Conservation (phyloP, 2,329 filamentous ascomycete genomes). For the Ceratocystis colombiana region DNA sequence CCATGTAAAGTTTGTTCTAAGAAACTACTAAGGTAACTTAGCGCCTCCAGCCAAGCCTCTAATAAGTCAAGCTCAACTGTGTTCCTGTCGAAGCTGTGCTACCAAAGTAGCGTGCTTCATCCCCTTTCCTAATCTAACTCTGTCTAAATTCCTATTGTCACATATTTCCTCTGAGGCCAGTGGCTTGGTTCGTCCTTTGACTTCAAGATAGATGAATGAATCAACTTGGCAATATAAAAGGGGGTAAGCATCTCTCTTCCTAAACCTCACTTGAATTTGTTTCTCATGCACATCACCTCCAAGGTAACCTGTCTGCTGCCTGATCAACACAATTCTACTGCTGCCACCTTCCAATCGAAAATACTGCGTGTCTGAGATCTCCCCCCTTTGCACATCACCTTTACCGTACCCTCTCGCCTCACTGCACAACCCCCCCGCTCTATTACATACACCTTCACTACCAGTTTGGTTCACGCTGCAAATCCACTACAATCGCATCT, state of each 20-base stretch:
- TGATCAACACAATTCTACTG: neutral
- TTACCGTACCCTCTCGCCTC: neutral
- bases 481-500: neutral
- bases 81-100: slow-evolving; percentile 1
- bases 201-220: neutral
- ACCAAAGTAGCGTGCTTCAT: neutral
- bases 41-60: neutral
- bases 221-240: neutral
- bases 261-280: neutral
- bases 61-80: slow-evolving; percentile 4
- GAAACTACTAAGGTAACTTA: neutral
- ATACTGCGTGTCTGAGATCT: neutral
- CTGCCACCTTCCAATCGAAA: neutral
- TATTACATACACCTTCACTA: neutral
- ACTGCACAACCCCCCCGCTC: neutral
- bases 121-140: neutral
- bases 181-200: neutral
- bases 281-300: neutral
- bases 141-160: neutral
- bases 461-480: neutral
- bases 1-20: neutral
- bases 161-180: neutral
- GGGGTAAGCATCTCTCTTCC: neutral
- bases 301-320: too few relatives aligned
- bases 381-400: neutral